Evolutionary conservation across 768 basidiomycete species (phyloP), one percentile per base, ranked within the genome.

Genomic region (Grammothele lineata): DNA sequence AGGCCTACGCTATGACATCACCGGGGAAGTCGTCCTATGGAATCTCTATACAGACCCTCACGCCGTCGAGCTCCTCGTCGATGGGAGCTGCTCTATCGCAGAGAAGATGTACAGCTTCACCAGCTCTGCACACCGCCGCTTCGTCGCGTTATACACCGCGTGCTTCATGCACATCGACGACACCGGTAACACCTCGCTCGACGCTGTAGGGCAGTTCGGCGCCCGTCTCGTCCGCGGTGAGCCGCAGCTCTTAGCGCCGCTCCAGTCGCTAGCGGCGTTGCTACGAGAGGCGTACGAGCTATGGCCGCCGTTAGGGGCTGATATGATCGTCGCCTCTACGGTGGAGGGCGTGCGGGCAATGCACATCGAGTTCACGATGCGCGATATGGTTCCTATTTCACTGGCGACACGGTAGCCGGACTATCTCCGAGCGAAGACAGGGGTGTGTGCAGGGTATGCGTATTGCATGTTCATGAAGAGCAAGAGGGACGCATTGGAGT

Each of bases 91-190:
- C 40, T 21, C 22, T 15, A 33, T 32, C 30, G 22, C 41, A 9
- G 48, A 49, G 27, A 38, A 36, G 2, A 37, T 43, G 5, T 55
- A 55, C 44, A 24, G 33, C 1, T 47, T 51, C 37, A 46, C 42
- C 10, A 27, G 41, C 4, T 10, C 18, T 21, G 1, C 22, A 22
- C 21, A 43, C 22, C 33, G 58, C 33, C 56, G 69, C 6, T 63
- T 62, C 54, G 68, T 75, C 25, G 63, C 68, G 3, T 57, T 74
- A 17, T 74, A 62, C 50, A 75, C 72, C 1, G 63, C 71, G 0
- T 67, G 63, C 32, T 42, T 59, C 17, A 63, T 65, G 38, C 66
- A 55, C 32, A 43, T 68, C 23, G 74, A 76, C 50, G 72, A 76
- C 45, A 54, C 61, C 14, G n/a, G n/a, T n/a, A 40, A 47, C 12